Percentiles rank a stretch among this genome's conserved stretches.
Conservation (phyloP, 805 yeast genomes). For the Candida endomychidarum region DNA sequence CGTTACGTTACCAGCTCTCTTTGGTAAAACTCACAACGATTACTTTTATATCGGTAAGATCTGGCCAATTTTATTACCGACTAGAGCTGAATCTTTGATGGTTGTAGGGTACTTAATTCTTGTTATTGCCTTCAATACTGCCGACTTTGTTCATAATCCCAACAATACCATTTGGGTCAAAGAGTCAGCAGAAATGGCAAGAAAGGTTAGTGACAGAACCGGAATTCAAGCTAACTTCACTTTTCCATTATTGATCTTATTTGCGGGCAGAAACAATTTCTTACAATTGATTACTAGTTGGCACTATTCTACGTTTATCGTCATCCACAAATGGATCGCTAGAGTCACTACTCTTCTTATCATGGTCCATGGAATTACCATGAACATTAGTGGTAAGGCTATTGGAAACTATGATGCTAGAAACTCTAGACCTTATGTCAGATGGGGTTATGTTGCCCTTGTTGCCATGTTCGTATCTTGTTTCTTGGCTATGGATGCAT, state of each 20-base stretch:
- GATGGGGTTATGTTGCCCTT: constrained; percentile 35
- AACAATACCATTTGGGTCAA: constrained; percentile 26
- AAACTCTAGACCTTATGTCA: constrained; percentile 27
- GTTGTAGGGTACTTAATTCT: constrained; percentile 40
- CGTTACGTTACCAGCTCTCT: constrained; percentile 27
- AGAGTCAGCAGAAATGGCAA: constrained; percentile 29
- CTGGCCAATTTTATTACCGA: constrained; percentile 42
- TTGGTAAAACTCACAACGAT: constrained; percentile 19
- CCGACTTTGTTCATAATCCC: constrained; percentile 24
- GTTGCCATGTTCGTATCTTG: constrained; percentile 23
- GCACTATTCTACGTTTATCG: constrained; percentile 58
- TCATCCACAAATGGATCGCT: constrained; percentile 68
- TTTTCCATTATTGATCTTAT: constrained; percentile 58
- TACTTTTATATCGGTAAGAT: constrained; percentile 14
- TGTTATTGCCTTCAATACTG: constrained; percentile 28
- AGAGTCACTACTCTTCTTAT: constrained; percentile 49
- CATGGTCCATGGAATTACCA: constrained; percentile 56
- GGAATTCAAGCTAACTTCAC: constrained; percentile 51
- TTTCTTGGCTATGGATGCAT: constrained; percentile 35
- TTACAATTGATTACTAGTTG: constrained; percentile 62
- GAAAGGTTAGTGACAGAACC: constrained; percentile 54
- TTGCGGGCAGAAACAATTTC: constrained; percentile 75
- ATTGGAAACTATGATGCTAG: constrained; percentile 32
- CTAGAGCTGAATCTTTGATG: constrained; percentile 50
- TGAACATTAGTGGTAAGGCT: constrained; percentile 49